Evolutionary conservation across 164 flowering plant genomes (phyloP).

Genomic region (Platanus orientalis): DNA sequence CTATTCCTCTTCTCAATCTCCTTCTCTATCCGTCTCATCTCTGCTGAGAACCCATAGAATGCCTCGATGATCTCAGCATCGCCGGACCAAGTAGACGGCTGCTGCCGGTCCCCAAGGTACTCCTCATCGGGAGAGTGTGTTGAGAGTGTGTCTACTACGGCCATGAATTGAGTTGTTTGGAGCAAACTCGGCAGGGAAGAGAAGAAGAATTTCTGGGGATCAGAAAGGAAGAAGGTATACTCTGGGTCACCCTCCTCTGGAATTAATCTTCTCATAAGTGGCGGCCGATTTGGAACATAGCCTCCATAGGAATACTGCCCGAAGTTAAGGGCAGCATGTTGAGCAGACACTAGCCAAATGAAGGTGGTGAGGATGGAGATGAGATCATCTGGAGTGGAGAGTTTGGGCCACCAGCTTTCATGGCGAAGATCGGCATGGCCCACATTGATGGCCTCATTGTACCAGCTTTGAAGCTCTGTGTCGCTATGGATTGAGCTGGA

Average conservation of each 20-base stretch:
- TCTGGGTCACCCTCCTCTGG: constrained; percentile 76
- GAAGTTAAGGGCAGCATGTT: constrained; percentile 91
- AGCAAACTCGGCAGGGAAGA: constrained; percentile 60
- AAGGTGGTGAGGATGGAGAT: constrained; percentile 69
- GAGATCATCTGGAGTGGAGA: constrained; percentile 41
- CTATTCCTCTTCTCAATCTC: too few species aligned
- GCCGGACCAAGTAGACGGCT: constrained; percentile 68
- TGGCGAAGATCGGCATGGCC: constrained; percentile 76
- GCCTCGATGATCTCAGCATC: constrained; percentile 67
- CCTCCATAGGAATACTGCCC: too few species aligned
- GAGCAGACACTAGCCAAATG: constrained; percentile 92
- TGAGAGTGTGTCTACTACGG: constrained; percentile 83
- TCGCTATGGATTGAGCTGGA: constrained; percentile 40
- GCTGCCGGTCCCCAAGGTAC: constrained; percentile 75
- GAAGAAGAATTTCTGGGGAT: constrained; percentile 77
- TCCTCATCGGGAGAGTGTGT: constrained; percentile 96
- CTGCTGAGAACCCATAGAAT: constrained; percentile 64
- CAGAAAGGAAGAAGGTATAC: too few species aligned
- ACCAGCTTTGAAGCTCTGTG: constrained; percentile 86
- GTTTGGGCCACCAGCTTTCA: constrained; percentile 79
- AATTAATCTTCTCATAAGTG: constrained; percentile 70
- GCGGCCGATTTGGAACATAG: constrained; percentile 93
- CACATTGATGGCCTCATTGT: constrained; percentile 67
- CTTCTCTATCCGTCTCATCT: too few species aligned
- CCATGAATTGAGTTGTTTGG: constrained; percentile 79